Evolutionary conservation across 768 basidiomycete species (phyloP).

Genomic region (Leccinellum rugosiceps): DNA sequence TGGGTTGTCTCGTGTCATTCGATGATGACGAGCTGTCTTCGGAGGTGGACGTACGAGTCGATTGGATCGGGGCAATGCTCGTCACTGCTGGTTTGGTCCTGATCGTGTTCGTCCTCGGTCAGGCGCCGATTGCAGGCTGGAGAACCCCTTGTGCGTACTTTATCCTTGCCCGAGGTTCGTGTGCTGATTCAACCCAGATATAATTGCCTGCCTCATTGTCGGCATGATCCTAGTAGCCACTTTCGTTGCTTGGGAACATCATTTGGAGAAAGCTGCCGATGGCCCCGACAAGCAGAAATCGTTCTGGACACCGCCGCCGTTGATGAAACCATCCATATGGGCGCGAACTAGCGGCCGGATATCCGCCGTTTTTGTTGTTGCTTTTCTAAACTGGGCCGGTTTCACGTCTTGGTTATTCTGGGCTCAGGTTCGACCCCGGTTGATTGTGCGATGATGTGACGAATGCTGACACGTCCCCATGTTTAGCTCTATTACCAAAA

Average conservation of each 20-base stretch:
- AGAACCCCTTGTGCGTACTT: constrained; percentile 45
- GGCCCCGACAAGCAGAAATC: constrained; percentile 14
- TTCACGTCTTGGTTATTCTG: constrained; percentile 57
- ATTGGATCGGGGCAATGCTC: constrained; percentile 74
- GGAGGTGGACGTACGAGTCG: constrained; percentile 49
- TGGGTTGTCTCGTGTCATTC: constrained; percentile 57
- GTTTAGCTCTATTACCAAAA: constrained; percentile 69
- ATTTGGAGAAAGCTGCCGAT: constrained; percentile 32
- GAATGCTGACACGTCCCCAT: not conserved
- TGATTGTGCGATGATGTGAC: constrained; percentile 13
- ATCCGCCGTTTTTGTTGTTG: constrained; percentile 54
- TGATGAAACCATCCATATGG: constrained; percentile 66
- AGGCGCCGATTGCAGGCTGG: constrained; percentile 65
- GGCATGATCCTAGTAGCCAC: constrained; percentile 45
- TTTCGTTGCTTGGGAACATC: too few relatives aligned
- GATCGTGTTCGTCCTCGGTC: constrained; percentile 69
- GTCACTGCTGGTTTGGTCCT: constrained; percentile 65
- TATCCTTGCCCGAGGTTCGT: constrained; percentile 19
- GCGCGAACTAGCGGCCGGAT: constrained; percentile 27
- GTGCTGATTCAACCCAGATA: constrained; percentile 42
- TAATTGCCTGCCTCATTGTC: constrained; percentile 66
- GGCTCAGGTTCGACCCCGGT: constrained; percentile 13
- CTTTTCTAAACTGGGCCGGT: constrained; percentile 60
- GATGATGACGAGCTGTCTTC: constrained; percentile 48
- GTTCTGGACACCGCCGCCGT: constrained; percentile 48